These are phyloP conservation scores for Lachnum nothofagi DNA, from an alignment of 2,329 filamentous ascomycete genomes.

Conservation along the genomic window DNA sequence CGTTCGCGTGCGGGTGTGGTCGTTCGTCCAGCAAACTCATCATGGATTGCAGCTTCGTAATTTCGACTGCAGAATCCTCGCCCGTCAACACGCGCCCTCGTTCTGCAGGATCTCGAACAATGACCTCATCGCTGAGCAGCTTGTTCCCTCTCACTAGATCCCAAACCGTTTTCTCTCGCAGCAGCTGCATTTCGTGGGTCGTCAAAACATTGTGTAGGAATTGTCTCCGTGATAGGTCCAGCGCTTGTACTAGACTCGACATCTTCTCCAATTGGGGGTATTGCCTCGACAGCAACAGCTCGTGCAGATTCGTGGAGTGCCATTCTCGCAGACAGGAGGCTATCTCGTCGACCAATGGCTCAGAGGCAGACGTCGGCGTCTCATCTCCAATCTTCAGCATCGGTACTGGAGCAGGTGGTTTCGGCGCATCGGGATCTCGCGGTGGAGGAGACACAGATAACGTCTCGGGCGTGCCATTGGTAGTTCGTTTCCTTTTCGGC, in stretches of 20 bases:
- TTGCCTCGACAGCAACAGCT: slow-evolving; percentile 75
- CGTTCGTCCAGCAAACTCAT: slow-evolving; percentile 90
- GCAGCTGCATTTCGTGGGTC: slow-evolving; percentile 68
- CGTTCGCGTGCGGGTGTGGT: slow-evolving; percentile 62
- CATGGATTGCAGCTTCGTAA: slow-evolving; percentile 85
- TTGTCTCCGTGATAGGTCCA: slow-evolving; percentile 82
- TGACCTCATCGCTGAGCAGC: slow-evolving; percentile 85
- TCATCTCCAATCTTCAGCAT: slow-evolving; percentile 98
- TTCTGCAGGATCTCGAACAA: slow-evolving; percentile 82
- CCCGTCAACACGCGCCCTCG: slow-evolving; percentile 82
- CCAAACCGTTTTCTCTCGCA: slow-evolving; percentile 92
- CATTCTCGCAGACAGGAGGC: slow-evolving; percentile 94
- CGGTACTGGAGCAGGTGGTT: slow-evolving; percentile 86
- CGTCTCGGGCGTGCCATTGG: slow-evolving; percentile 24
- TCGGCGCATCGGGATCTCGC: slow-evolving; percentile 63
- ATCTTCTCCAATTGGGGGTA: slow-evolving; percentile 79
- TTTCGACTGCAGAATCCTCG: slow-evolving; percentile 86
- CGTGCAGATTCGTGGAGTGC: slow-evolving; percentile 96
- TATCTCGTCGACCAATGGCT: slow-evolving; percentile 95
- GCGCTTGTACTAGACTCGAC: slow-evolving; percentile 70
- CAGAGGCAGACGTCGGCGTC: slow-evolving; percentile 79
- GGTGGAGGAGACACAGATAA: slow-evolving; percentile 42
- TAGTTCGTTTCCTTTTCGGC: slow-evolving; percentile 18
- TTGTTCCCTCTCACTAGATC: slow-evolving; percentile 92
- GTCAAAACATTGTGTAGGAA: slow-evolving; percentile 93